Conservation (phyloP, 352 stramenopile species). For the Phytophthora fragariaefolia region DNA sequence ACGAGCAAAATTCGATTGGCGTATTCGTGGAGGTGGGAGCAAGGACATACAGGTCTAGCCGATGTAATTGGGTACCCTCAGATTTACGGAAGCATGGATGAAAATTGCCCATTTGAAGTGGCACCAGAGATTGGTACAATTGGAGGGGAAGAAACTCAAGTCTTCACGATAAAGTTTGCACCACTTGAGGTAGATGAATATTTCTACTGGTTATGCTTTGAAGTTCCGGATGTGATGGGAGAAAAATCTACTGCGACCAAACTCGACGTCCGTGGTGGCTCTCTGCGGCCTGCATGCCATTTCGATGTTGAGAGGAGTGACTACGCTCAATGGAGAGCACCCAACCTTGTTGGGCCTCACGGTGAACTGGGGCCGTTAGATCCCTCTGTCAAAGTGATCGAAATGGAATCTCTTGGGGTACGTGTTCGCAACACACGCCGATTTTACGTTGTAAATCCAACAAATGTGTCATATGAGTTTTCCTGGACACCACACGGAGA, state of each 20-base stretch:
- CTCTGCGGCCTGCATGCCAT: constrained; percentile 91
- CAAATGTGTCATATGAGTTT: constrained; percentile 94
- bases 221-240: constrained; percentile 13
- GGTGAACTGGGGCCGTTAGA: constrained; percentile 88
- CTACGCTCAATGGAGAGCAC: constrained; percentile 79
- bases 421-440: constrained; percentile 91
- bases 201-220: constrained; percentile 70
- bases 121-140: constrained; percentile 69
- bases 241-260: constrained; percentile 28
- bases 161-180: constrained; percentile 89
- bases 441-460: constrained; percentile 96
- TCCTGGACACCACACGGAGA: constrained; percentile 86
- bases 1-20: constrained; percentile 71
- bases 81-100: constrained; percentile 30
- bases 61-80: constrained; percentile 10
- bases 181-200: constrained; percentile 93
- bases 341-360: constrained; percentile 77
- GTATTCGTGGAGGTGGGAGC: constrained; percentile 68
- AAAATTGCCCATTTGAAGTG: constrained; percentile 91
- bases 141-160: constrained; percentile 53
- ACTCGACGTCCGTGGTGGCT: constrained; percentile 75
- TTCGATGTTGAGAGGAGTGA: constrained; percentile 93
- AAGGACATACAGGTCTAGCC: constrained; percentile 13
- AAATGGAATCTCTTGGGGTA: constrained; percentile 92
- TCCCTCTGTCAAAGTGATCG: constrained; percentile 89